phyloP scores from a whole-genome alignment of 371 early-diverging fungal genomes.

The Actinomucor elegans region DNA sequence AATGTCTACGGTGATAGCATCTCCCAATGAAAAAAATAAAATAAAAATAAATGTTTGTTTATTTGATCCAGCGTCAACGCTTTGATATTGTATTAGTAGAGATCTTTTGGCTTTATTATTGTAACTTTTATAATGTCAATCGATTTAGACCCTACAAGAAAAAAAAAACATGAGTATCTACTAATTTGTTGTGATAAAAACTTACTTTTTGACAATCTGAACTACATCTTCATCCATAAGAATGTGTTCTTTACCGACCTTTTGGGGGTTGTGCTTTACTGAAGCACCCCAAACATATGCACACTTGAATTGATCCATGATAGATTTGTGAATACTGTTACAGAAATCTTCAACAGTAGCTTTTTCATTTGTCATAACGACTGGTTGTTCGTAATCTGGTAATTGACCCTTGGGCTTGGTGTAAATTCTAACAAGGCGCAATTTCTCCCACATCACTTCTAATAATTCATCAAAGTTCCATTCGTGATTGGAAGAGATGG shows the following conservation, averaged over 20 bases:
- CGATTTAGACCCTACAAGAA: slow-evolving; percentile 2
- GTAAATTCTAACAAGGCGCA: slow-evolving; percentile 82
- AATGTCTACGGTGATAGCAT: slow-evolving; percentile 59
- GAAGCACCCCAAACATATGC: slow-evolving; percentile 99
- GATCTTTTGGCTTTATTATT: background rate
- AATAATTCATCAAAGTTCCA: slow-evolving; percentile 99
- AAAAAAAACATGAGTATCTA: background rate
- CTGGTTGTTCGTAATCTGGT: slow-evolving; percentile 97
- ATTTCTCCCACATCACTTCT: slow-evolving; percentile 93
- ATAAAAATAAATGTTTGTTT: background rate
- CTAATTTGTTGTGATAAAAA: background rate
- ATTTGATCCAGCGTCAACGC: background rate
- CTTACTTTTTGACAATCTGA: slow-evolving; percentile 86
- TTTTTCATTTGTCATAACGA: slow-evolving; percentile 83
- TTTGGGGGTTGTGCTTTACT: slow-evolving; percentile 98
- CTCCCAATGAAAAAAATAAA: background rate
- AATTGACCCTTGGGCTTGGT: slow-evolving; percentile 98
- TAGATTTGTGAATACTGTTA: slow-evolving; percentile 96
- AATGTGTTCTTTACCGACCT: slow-evolving; percentile 97
- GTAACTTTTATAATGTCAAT: too few relatives aligned
- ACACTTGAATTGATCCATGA: slow-evolving; percentile 94
- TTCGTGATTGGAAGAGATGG: slow-evolving; percentile 96
- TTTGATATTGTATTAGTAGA: background rate
- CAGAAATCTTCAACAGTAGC: slow-evolving; percentile 95
- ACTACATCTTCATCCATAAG: slow-evolving; percentile 99